Evolutionary conservation across 306 rosid genomes (phyloP).

Genomic region (Citrullus amarus): DNA sequence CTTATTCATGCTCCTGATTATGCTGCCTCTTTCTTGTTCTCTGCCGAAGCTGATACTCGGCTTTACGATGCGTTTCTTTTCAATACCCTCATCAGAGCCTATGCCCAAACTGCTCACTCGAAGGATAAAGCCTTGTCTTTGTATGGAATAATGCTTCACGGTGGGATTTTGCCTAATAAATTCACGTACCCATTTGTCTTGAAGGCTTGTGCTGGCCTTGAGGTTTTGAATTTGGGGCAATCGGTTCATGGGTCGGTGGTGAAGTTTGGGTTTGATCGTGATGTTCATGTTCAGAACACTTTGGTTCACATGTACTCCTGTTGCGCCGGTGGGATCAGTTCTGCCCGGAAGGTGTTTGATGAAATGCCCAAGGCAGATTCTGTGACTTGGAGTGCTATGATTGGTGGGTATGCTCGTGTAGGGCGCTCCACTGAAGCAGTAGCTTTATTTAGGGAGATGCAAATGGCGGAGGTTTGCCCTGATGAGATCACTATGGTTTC

Average conservation of each 20-base stretch:
- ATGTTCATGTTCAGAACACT: slow-evolving; percentile 59
- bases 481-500: slow-evolving; percentile 87
- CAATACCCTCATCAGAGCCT: slow-evolving; percentile 67
- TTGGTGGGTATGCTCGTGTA: slow-evolving; percentile 60
- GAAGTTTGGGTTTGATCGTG: slow-evolving; percentile 57
- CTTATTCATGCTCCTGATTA: slow-evolving; percentile 32
- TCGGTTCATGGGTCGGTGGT: slow-evolving; percentile 51
- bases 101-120: slow-evolving; percentile 37
- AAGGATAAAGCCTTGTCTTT: slow-evolving; percentile 29
- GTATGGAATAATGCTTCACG: slow-evolving; percentile 34
- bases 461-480: slow-evolving; percentile 44
- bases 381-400: slow-evolving; percentile 88
- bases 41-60: slow-evolving; percentile 19
- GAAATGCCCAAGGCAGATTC: slow-evolving; percentile 45
- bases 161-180: slow-evolving; percentile 59
- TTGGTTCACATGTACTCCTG: slow-evolving; percentile 82
- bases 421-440: slow-evolving; percentile 45
- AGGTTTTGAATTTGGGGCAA: slow-evolving; percentile 34
- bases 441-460: slow-evolving; percentile 69
- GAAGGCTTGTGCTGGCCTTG: slow-evolving; percentile 75
- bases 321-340: slow-evolving; percentile 30
- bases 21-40: slow-evolving; percentile 53
- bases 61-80: slow-evolving; percentile 58
- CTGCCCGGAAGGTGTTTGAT: slow-evolving; percentile 64
- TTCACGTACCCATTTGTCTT: slow-evolving; percentile 82